Conservation (phyloP, 2,329 filamentous ascomycete species). For the Cordyceps pruinosa region DNA sequence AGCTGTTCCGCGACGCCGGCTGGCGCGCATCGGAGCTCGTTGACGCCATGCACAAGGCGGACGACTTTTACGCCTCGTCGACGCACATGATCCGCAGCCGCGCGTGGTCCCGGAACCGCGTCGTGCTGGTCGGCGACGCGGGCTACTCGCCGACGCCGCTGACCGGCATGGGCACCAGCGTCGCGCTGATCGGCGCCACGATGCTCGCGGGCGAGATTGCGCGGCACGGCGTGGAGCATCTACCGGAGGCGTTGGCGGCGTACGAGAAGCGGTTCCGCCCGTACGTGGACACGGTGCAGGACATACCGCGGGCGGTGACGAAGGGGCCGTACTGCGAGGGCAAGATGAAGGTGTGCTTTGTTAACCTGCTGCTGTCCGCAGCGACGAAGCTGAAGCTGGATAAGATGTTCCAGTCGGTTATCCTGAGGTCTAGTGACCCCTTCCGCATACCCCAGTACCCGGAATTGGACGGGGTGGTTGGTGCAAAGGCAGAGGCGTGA, state of each 20-base stretch:
- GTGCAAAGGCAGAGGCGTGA: not conserved
- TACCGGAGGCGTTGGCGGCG: slow-evolving; percentile 6
- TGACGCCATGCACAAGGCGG: slow-evolving; percentile 21
- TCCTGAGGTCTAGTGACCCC: not conserved
- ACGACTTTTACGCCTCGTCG: slow-evolving; percentile 38
- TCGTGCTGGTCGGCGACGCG: slow-evolving; percentile 42
- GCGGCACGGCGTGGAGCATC: slow-evolving; percentile 8
- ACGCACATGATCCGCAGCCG: slow-evolving; percentile 35
- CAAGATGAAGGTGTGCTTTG: not conserved
- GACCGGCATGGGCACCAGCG: slow-evolving; percentile 39
- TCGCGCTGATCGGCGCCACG: slow-evolving; percentile 41
- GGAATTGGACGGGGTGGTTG: not conserved
- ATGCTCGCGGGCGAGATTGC: slow-evolving; percentile 42
- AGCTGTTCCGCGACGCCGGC: slow-evolving; percentile 30
- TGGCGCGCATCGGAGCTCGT: slow-evolving; percentile 32
- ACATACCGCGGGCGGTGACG: not conserved
- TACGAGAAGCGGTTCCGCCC: slow-evolving; percentile 13
- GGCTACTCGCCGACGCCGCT: slow-evolving; percentile 37
- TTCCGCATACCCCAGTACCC: slow-evolving; percentile 5
- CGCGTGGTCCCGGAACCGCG: slow-evolving; percentile 28
- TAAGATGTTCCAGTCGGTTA: not conserved
- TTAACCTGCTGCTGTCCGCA: not conserved
- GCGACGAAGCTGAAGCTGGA: not conserved
- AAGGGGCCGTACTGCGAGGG: not conserved
- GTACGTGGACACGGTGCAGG: slow-evolving; percentile 3